Evolutionary conservation across 768 basidiomycete genomes (phyloP).

Genomic region (Boletus insuetus): DNA sequence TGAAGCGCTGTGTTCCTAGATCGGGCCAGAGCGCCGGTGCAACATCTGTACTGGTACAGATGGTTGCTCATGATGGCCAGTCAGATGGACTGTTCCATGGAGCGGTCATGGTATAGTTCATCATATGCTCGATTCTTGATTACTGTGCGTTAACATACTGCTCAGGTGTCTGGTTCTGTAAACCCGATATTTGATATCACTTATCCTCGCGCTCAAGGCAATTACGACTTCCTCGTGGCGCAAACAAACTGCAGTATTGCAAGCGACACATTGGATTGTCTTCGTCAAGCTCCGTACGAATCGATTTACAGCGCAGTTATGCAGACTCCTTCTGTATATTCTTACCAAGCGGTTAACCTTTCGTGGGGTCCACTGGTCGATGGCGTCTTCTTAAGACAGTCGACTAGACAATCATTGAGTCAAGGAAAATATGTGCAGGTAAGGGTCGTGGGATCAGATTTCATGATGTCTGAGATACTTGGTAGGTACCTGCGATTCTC

Average conservation of each 20-base stretch:
- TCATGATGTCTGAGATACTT: not conserved
- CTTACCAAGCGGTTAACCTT: constrained; percentile 7
- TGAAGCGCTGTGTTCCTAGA: not conserved
- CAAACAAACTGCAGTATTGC: constrained; percentile 10
- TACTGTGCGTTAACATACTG: not conserved
- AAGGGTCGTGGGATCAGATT: not conserved
- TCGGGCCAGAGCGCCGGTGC: not conserved
- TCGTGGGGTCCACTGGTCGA: constrained; percentile 13
- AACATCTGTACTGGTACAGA: not conserved
- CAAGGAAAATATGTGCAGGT: constrained; percentile 35
- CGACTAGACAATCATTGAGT: not conserved
- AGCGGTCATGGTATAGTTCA: constrained; percentile 14
- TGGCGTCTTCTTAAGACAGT: not conserved
- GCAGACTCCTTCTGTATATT: constrained; percentile 5
- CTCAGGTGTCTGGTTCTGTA: constrained; percentile 17
- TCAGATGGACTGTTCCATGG: constrained; percentile 17
- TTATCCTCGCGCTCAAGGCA: constrained; percentile 1
- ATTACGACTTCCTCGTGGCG: constrained; percentile 14
- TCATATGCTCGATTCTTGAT: not conserved
- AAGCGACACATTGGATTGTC: constrained; percentile 13
- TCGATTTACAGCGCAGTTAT: constrained; percentile 6
- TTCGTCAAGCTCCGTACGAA: constrained; percentile 16
- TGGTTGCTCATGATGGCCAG: constrained; percentile 3
- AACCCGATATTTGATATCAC: constrained; percentile 1
- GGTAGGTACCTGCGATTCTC: not conserved